Evolutionary conservation across 148 eudicot genomes (phyloP).

Genomic region (Chenopodium album): DNA sequence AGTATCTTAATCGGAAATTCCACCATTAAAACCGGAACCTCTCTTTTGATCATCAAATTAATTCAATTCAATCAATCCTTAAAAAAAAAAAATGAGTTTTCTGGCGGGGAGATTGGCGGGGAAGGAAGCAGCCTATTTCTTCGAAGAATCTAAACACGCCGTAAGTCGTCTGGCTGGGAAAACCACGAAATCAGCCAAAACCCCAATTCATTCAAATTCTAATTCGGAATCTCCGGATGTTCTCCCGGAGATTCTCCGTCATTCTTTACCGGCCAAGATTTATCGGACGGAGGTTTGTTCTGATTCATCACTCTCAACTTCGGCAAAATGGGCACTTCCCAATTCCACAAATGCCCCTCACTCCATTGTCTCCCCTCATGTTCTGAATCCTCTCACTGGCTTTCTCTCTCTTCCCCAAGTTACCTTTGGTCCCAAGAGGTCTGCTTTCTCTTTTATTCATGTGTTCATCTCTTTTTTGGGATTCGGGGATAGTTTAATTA

Average conservation of each 20-base stretch:
- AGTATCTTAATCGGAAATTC: too few relatives aligned
- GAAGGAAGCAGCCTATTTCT: conserved; percentile 63
- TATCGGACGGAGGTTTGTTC: conserved; percentile 32
- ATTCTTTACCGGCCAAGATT: conserved; percentile 66
- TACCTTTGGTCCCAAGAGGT: conserved; percentile 90
- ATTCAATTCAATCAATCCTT: too few relatives aligned
- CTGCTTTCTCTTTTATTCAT: neutral
- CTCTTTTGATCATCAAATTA: too few relatives aligned
- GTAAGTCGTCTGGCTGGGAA: conserved; percentile 40
- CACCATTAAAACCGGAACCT: too few relatives aligned
- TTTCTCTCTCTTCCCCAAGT: conserved; percentile 80
- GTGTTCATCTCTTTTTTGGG: too few relatives aligned
- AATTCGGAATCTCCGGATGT: conserved; percentile 26
- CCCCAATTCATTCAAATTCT: neutral
- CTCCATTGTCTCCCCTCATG: conserved; percentile 48
- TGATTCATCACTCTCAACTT: conserved; percentile 37
- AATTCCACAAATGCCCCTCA: conserved; percentile 13
- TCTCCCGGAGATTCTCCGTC: conserved; percentile 76
- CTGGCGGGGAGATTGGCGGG: conserved; percentile 72
- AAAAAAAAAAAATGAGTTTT: conserved; percentile 49
- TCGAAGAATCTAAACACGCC: conserved; percentile 78
- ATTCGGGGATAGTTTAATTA: neutral
- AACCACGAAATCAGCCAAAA: conserved; percentile 5
- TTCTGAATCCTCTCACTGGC: conserved; percentile 71
- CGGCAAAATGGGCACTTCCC: conserved; percentile 64